Evolutionary conservation across 768 basidiomycete species (phyloP).

Genomic region (Hygrocybe coccinea): DNA sequence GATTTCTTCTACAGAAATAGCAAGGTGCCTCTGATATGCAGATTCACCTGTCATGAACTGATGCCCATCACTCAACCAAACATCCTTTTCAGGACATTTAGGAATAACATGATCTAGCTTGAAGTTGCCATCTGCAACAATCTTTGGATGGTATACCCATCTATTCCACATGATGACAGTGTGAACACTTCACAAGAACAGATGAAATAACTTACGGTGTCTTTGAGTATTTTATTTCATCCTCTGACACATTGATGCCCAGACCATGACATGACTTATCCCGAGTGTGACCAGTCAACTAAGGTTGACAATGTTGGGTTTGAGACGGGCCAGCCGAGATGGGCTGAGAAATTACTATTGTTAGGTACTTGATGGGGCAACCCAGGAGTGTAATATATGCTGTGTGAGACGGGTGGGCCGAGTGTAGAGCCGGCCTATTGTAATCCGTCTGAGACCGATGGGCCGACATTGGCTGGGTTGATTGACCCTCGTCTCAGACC

Average conservation of each 20-base stretch:
- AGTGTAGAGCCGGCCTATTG: no score
- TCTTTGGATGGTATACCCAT: conserved; percentile 1
- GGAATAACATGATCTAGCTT: conserved; percentile 23
- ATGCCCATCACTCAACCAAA: conserved; percentile 23
- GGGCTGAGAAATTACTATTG: no score
- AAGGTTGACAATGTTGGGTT: no score
- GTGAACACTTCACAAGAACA: background rate
- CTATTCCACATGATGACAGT: background rate
- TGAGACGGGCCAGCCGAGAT: no score
- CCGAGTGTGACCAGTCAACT: no score
- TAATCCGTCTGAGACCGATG: no score
- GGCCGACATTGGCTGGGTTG: no score
- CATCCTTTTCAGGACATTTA: conserved; percentile 20
- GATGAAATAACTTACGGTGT: background rate
- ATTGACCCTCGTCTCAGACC: no score
- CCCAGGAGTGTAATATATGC: no score
- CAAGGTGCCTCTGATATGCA: conserved; percentile 22
- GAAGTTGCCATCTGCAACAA: conserved; percentile 28
- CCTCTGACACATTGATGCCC: conserved; percentile 10
- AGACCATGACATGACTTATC: no score
- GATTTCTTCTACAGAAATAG: background rate
- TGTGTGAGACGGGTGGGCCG: no score
- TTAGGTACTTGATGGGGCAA: no score
- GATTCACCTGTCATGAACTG: conserved; percentile 21
- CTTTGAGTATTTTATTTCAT: background rate